Evolutionary conservation across 805 yeast genomes (phyloP), one percentile per base, ranked within the genome.

Genomic region (Kuraishia piskuri): DNA sequence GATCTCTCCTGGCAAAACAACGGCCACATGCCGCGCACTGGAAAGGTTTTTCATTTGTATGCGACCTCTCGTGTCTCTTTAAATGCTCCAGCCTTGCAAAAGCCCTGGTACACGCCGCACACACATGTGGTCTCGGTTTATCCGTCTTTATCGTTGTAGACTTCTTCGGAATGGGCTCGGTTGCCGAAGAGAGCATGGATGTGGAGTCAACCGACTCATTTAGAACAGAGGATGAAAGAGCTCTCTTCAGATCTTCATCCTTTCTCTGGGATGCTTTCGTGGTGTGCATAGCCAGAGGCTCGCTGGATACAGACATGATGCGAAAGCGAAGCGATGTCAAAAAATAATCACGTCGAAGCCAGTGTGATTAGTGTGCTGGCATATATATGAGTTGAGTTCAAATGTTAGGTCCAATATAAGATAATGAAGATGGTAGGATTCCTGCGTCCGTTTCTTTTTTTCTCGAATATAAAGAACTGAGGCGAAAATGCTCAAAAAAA

Each of bases 21-120:
- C 98, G 82, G 36, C 96, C 97, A 69, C 98, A 92, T 8, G 91
- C 91, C 1, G 96, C 95, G 70, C 99, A 92, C 65, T 89, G 94
- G 71, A 86, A 92, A 1, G 98, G 98, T 66, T 90, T 90, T 68
- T 91, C 97, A 66, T 91, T 89, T 9, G 99, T 92, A 67, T 92
- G 99, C 0, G 95, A 85, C 46, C 97, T 74, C 61, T 90, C 95
- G 65, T 92, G 99, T 54, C 99, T 83, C 68, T 88, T 90, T 63
- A 94, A 76, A 69, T 92, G 99, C 68, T 92, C 99, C 50, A 89
- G 76, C 53, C 99, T 78, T 1, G 97, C 99, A 77, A 94, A 94
- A 2, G 96, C 96, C 56, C 99, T 77, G 1, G 97, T 89, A 66
- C 99, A 94, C 3, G 89, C 86, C 2, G 86, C 69, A 67, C 99